phyloP scores from a whole-genome alignment of 352 stramenopile species.

The Phytophthora sp. region DNA sequence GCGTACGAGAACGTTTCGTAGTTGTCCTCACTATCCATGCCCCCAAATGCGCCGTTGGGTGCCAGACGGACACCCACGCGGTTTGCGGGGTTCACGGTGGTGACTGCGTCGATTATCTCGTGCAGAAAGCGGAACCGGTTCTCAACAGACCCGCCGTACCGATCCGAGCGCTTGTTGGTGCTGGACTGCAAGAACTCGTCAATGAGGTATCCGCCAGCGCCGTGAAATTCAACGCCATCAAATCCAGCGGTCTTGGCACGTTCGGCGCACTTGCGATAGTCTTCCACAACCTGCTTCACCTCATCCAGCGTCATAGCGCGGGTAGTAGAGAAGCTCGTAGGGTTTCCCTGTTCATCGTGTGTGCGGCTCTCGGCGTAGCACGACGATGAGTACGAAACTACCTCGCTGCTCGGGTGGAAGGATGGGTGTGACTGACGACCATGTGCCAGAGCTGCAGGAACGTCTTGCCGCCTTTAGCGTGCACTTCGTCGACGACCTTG shows the following conservation, averaged over 20 bases:
- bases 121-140: conserved; percentile 77
- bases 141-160: conserved; percentile 81
- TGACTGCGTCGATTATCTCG: conserved; percentile 67
- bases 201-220: conserved; percentile 90
- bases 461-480: conserved; percentile 46
- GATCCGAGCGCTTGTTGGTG: conserved; percentile 81
- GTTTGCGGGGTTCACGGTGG: conserved; percentile 31
- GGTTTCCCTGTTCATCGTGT: conserved; percentile 33
- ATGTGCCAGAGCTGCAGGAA: conserved; percentile 84
- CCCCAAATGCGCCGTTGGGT: conserved; percentile 40
- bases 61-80: conserved; percentile 43
- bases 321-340: conserved; percentile 43
- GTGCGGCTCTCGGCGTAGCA: conserved; percentile 30
- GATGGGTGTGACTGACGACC: conserved; percentile 50
- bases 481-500: conserved; percentile 28
- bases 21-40: conserved; percentile 50
- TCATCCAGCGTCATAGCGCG: conserved; percentile 69
- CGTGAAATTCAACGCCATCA: conserved; percentile 63
- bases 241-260: conserved; percentile 78
- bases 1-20: conserved; percentile 50
- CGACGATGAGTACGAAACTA: conserved; percentile 57
- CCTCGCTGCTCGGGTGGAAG: conserved; percentile 35
- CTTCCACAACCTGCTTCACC: conserved; percentile 60
- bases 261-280: conserved; percentile 64
- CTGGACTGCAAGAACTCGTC: conserved; percentile 87